A percentile compares a stretch with the other conserved stretches of the same genome.
These are phyloP conservation scores for Elsinoe necatrix DNA, from an alignment of 2,329 filamentous ascomycete genomes.

Conservation along the genomic window DNA sequence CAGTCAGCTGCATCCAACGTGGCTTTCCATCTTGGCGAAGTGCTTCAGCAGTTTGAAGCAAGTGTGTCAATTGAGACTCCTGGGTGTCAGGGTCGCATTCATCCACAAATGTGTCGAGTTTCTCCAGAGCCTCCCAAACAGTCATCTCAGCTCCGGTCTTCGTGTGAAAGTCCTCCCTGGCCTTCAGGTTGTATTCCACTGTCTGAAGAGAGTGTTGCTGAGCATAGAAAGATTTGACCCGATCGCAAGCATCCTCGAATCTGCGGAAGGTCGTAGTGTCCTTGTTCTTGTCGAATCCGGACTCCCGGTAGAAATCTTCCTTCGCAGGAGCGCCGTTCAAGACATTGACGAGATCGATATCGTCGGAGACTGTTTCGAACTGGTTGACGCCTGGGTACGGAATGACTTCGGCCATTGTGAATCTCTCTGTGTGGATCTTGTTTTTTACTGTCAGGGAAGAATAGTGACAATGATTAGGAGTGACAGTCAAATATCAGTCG, in stretches of 20 bases:
- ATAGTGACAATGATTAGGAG: too few relatives aligned
- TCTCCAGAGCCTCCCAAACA: constrained; percentile 87
- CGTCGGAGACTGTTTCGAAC: constrained; percentile 30
- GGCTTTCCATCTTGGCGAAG: constrained; percentile 79
- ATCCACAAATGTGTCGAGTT: constrained; percentile 82
- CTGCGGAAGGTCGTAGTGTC: constrained; percentile 75
- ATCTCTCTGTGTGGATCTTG: too few relatives aligned
- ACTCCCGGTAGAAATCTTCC: constrained; percentile 46
- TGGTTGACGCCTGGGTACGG: too few relatives aligned
- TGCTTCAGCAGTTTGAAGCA: constrained; percentile 80
- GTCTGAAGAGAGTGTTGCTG: constrained; percentile 65
- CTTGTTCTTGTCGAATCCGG: constrained; percentile 64
- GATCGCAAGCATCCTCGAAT: constrained; percentile 73
- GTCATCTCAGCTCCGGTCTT: constrained; percentile 67
- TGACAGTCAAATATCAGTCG: too few relatives aligned
- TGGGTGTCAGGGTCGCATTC: constrained; percentile 84
- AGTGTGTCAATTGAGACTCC: constrained; percentile 80
- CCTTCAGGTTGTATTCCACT: constrained; percentile 74
- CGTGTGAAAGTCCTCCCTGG: constrained; percentile 61
- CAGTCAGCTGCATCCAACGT: constrained; percentile 71
- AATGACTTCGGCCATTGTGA: too few relatives aligned
- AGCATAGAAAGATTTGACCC: constrained; percentile 78
- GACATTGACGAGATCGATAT: constrained; percentile 52
- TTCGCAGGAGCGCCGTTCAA: constrained; percentile 42
- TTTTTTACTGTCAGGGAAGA: too few relatives aligned